Evolutionary conservation across 176 grass and related monocot species (phyloP), one percentile per base, ranked within the genome.

Genomic region (Poa pratensis): DNA sequence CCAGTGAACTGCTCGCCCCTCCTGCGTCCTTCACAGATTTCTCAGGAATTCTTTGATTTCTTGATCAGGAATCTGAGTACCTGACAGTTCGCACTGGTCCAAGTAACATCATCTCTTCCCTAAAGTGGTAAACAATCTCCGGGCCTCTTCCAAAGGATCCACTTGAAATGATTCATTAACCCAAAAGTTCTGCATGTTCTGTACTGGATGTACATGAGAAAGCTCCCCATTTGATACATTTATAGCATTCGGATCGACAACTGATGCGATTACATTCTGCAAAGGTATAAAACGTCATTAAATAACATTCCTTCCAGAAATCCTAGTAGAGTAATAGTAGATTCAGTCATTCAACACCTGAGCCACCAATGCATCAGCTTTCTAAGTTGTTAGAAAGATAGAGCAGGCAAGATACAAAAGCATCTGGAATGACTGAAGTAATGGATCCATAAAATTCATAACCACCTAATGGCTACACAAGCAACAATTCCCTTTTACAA

Each of bases 141-240:
- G 62, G 89, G 92, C 92, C 78, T 94, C 92, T 90, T 92, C 82
- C 70, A 94, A 80, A 87, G 86, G 83, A 92, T 94, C 79, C 49
- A 95, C 80, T 80, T 90, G 61, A 46, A 65, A 76, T 69, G 88
- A 88, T 85, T 98, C 86, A 75, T 61, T 89, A 62, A 95, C 83
- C 93, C 87, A 95, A 60, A 92, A 81, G 74, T 94, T 91, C 51
- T 82, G 82, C 78, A 80, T 80, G 69, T 85, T 83, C 19, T 79
- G 78, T 18, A 75, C 19, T 69, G 88, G 55, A 84, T 22, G 43
- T 23, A 67, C 82, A 67, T 90, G 75, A 58, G 80, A 72, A 80
- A 90, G 72, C 32, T 84, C 86, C 28, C 71, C 37, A 82, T 87
- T 68, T 14, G 84, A 83, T 60, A 50, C 35, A 68, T 81, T 87